Evolutionary conservation across 1,284 basidiomycete species (phyloP).

Genomic region (Sanghuangporus weigelae): DNA sequence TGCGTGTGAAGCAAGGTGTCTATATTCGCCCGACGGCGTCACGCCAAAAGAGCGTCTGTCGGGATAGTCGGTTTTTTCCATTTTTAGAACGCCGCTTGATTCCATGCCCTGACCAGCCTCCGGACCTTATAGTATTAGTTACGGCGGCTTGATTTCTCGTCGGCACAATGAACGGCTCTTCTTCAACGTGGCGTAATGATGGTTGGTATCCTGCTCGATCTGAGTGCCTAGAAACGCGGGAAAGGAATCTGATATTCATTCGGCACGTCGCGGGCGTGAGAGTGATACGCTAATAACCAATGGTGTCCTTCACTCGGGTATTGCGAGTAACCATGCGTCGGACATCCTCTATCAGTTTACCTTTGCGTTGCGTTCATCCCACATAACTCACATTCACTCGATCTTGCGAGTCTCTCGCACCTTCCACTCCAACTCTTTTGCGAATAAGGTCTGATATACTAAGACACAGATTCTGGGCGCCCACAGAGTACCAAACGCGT

Average conservation of each 20-base stretch:
- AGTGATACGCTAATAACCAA: neutral
- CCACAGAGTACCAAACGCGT: neutral
- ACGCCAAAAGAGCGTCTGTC: neutral
- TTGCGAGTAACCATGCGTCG: neutral
- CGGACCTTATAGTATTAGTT: constrained; percentile 24
- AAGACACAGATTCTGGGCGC: neutral
- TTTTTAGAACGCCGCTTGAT: neutral
- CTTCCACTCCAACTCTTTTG: too few species aligned
- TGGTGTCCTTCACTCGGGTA: neutral
- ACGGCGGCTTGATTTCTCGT: neutral
- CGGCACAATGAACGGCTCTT: neutral
- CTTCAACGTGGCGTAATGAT: neutral
- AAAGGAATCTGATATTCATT: neutral
- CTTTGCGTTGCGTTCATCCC: too few species aligned
- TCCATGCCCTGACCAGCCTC: neutral
- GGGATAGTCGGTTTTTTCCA: neutral
- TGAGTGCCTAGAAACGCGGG: neutral
- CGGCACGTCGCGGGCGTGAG: neutral
- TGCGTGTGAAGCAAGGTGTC: neutral
- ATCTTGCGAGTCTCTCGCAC: too few species aligned
- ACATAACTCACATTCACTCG: too few species aligned
- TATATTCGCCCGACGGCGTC: neutral
- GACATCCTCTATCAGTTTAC: neutral
- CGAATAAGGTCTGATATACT: too few species aligned
- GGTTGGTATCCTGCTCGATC: neutral